These are phyloP conservation scores for Agaricus blazei DNA, from an alignment of 768 basidiomycete genomes.

Conservation along the genomic window DNA sequence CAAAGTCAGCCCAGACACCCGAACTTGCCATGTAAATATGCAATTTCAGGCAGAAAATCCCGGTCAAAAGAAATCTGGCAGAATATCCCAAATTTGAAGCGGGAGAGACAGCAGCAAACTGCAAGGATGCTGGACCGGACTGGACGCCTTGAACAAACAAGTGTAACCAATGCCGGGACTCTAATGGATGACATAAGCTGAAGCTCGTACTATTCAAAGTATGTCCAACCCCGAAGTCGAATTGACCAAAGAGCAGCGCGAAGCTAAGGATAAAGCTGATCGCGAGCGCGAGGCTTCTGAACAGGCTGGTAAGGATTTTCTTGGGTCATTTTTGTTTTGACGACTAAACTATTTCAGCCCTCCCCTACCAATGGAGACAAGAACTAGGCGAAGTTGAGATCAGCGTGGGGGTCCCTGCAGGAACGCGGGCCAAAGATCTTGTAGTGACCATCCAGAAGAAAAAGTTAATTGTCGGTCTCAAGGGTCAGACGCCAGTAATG, in stretches of 20 bases:
- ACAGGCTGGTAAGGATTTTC: slow-evolving; percentile 63
- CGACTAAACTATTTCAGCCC: slow-evolving; percentile 38
- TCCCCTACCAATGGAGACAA: slow-evolving; percentile 93
- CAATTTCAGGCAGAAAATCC: slow-evolving; percentile 7
- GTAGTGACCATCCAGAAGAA: slow-evolving; percentile 72
- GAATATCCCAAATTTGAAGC: slow-evolving; percentile 5
- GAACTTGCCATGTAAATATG: slow-evolving; percentile 47
- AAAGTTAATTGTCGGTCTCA: slow-evolving; percentile 78
- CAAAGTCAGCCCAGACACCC: slow-evolving; percentile 70
- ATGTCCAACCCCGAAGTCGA: slow-evolving; percentile 39
- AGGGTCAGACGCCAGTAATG: slow-evolving; percentile 80
- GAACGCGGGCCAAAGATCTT: slow-evolving; percentile 79
- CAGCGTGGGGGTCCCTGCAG: slow-evolving; percentile 77
- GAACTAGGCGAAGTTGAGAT: slow-evolving; percentile 85
- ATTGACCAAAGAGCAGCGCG: slow-evolving; percentile 70
- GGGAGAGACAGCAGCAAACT: slow-evolving; percentile 2
- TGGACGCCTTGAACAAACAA: slow-evolving; percentile 18
- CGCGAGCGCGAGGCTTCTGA: slow-evolving; percentile 68
- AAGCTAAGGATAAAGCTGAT: slow-evolving; percentile 63
- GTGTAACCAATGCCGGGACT: slow-evolving; percentile 4
- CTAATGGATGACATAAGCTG: slow-evolving; percentile 10
- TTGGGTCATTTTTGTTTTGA: slow-evolving; percentile 10
- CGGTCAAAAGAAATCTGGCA: slow-evolving; percentile 3
- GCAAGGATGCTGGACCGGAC: background rate
- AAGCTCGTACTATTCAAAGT: background rate